Percentiles rank a stretch among this genome's conserved stretches.
phyloP scores from a whole-genome alignment of 2,329 filamentous ascomycete species.

The Fusarium siculi region DNA sequence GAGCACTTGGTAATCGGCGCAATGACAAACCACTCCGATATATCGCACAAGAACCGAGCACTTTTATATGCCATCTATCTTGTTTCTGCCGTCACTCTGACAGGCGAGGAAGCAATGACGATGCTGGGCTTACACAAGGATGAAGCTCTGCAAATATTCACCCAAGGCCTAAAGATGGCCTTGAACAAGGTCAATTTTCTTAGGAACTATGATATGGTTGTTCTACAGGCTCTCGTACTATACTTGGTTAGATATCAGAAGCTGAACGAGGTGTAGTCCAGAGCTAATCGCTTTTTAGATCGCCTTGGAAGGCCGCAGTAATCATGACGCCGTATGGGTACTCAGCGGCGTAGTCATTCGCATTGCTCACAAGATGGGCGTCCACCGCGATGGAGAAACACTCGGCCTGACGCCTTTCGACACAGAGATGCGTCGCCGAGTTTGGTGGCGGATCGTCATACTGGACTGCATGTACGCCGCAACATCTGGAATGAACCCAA shows the following conservation, averaged over 20 bases:
- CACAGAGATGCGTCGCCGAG: conserved; percentile 8
- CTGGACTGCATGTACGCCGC: conserved; percentile 14
- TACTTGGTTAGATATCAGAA: background rate
- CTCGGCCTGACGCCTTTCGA: background rate
- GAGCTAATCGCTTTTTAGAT: background rate
- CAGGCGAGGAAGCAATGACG: background rate
- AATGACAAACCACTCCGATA: background rate
- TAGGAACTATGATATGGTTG: background rate
- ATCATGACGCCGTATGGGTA: conserved; percentile 6
- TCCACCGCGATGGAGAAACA: conserved; percentile 8
- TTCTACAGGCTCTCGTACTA: background rate
- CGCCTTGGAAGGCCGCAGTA: conserved; percentile 4
- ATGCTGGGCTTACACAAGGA: background rate
- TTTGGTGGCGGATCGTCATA: conserved; percentile 18
- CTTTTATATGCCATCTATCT: conserved; percentile 5
- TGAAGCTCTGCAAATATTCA: conserved; percentile 2
- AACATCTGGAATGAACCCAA: conserved; percentile 13
- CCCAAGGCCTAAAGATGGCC: conserved; percentile 4
- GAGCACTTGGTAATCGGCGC: background rate
- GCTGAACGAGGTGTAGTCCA: rapidly evolving
- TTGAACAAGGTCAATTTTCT: conserved; percentile 10
- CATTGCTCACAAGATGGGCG: conserved; percentile 9
- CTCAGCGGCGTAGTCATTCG: conserved; percentile 9
- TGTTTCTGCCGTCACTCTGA: background rate
- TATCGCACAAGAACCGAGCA: background rate